These are phyloP conservation scores for Incumbomyces lentus DNA, from an alignment of 2,329 filamentous ascomycete species.

Conservation along the genomic window DNA sequence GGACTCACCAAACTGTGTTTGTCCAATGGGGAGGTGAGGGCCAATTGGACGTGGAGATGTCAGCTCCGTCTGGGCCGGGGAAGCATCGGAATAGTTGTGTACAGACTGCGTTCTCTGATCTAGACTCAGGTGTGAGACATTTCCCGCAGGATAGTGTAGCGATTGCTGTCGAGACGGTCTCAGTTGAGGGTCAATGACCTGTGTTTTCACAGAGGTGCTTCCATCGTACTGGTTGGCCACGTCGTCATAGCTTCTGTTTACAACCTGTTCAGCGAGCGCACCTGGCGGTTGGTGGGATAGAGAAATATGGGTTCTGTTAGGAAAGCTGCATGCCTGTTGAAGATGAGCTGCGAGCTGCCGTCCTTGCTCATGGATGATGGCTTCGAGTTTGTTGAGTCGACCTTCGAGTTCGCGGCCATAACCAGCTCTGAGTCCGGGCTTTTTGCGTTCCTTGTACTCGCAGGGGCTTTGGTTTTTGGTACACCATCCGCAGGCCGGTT, in stretches of 20 bases:
- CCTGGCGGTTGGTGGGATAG: constrained; percentile 7
- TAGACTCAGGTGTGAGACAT: neutral
- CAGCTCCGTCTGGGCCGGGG: constrained; percentile 8
- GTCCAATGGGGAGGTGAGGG: neutral
- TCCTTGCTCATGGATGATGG: constrained; percentile 16
- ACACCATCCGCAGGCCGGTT: constrained; percentile 60
- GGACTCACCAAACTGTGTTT: neutral
- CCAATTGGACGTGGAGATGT: constrained; percentile 18
- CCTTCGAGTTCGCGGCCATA: constrained; percentile 52
- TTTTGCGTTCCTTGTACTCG: constrained; percentile 61
- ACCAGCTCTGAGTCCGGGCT: constrained; percentile 54
- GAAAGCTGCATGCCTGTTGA: constrained; percentile 14
- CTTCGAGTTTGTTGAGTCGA: constrained; percentile 46
- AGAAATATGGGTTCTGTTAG: constrained; percentile 9
- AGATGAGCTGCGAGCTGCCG: constrained; percentile 20
- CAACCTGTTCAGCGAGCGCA: neutral
- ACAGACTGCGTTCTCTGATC: constrained; percentile 11
- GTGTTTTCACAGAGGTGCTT: constrained; percentile 12
- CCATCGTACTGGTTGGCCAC: constrained; percentile 11
- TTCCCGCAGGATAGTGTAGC: constrained; percentile 10
- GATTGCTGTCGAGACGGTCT: constrained; percentile 16
- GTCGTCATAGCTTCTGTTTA: constrained; percentile 6
- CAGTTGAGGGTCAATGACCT: constrained; percentile 16
- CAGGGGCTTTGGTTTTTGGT: constrained; percentile 55
- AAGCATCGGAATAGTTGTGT: constrained; percentile 14